Evolutionary conservation across 768 basidiomycete species (phyloP).

Genomic region (Collybiopsis confluens): DNA sequence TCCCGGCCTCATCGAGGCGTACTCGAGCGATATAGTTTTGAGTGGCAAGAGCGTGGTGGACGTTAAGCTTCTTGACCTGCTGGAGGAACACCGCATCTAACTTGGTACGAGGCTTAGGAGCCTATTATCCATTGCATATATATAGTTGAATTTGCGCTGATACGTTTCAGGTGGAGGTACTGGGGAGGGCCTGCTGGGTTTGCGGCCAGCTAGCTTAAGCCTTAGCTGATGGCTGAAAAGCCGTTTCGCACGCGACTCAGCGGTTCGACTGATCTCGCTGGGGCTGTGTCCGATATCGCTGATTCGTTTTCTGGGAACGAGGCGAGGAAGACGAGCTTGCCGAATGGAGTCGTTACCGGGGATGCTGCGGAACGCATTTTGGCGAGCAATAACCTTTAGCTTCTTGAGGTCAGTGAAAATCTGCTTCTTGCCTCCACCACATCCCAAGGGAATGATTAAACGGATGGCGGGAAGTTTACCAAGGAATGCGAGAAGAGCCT

Average conservation of each 20-base stretch:
- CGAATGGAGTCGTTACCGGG: neutral
- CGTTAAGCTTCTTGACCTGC: neutral
- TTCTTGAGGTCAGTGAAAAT: neutral
- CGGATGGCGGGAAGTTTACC: too few species aligned
- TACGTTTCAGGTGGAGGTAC: neutral
- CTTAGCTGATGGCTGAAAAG: neutral
- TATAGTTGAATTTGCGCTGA: neutral
- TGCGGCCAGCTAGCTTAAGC: neutral
- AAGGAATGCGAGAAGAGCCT: too few species aligned
- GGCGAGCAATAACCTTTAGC: neutral
- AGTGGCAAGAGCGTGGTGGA: neutral
- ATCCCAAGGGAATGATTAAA: neutral
- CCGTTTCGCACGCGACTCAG: neutral
- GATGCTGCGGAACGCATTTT: neutral
- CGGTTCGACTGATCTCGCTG: neutral
- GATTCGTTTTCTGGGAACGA: neutral
- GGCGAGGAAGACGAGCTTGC: neutral
- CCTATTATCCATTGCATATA: neutral
- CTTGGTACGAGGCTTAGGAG: neutral
- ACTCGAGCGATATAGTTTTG: neutral
- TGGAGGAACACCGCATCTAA: neutral
- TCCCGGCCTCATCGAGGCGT: neutral
- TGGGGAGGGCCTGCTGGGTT: neutral
- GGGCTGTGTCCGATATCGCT: neutral
- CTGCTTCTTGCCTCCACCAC: neutral